Evolutionary conservation across 2,329 filamentous ascomycete genomes (phyloP), one percentile per base, ranked within the genome.

Genomic region (Claviceps cyperi): DNA sequence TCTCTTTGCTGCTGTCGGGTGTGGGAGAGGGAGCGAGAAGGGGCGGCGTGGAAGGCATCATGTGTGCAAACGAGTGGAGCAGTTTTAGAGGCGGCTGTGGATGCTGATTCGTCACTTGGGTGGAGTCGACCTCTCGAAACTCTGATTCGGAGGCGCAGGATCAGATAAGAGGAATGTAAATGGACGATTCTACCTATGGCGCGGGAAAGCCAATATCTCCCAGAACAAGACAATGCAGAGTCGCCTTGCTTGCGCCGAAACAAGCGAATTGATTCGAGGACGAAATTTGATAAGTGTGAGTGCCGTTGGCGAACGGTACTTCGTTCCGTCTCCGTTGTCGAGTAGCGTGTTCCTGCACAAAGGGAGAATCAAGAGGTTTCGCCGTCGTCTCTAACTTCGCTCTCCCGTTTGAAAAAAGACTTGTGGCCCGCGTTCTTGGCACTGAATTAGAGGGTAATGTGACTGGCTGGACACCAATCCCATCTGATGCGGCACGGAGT

Each of bases 71-170:
- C 17, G 40, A 40, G 48, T 47, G 49, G 52, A 46, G 50, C 47
- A 49, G 54, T 53, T 51, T 35, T 35, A 51, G 39, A 51, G 52
- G 19, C 19, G 51, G 5, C 46, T 36, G 41, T 37, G 40, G 43
- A 14, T 36, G 24, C 49, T 44, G 43, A 14, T 32, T 50, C 14
- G 41, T 48, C 50, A 51, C 51, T 54, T 8, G 14, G 13, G 47
- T 43, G 49, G 43, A n/a, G 47, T n/a, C 43, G 40, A 39, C 43
- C 11, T 47, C 56, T 63, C 58, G 58, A 56, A 62, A 50, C 54
- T 62, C 61, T 60, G 61, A 62, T 51, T 52, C 44, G 43, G 48
- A 49, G 39, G 35, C 14, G 48, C 36, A 50, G 45, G 48, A 52
- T 52, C 51, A 50, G 51, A 50, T 50, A 52, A 52, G 43, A 36